Base-by-base conservation (phyloP, 225 moss, liverwort and hornwort genomes). In the Ulota crispa region DNA sequence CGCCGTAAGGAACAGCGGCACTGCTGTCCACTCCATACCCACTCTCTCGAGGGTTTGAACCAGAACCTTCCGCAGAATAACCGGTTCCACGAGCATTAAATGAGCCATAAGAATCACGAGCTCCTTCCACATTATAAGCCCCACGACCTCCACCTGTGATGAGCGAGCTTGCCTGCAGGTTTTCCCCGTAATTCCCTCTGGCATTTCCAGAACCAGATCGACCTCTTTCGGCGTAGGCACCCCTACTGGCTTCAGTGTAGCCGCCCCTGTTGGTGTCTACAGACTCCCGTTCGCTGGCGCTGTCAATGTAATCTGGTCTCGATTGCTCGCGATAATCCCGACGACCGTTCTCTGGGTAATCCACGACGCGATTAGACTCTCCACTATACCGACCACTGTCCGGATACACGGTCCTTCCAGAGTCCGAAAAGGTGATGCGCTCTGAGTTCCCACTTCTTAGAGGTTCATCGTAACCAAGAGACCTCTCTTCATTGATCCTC, bases 381-480 rank as follows among this genome's bases (percentile, higher is more conserved):
- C 83, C 88, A 73, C 80, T 80, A 43, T 81, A 78, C 36, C 89
- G 85, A 85, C 82, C 88, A 80, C 70, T 68, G 62, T 93, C 93
- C 27, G 85, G 84, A 78, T 87, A 88, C 30, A 87, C 83, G 45
- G 86, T 80, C 86, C 93, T 89, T 39, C 92, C 89, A 56, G 83
- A 83, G 72, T 92, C 94, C 24, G 92, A 89, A 62, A 92, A 92
- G 30, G 86, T 85, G 68, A 90, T 89, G 80, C 95, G 91, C 64
- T 94, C 94, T 13, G 88, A 79, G 80, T 88, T 89, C 60, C 90
- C 85, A 70, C 84, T 86, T 80, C 91, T 87, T 18, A 91, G 76
- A 78, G 90, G 85, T 68, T 93, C 93, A 82, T 88, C 81, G 23
- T 85, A 91, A 70, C 86, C 89, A 70, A 89, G 81, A 37, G 89